Evolutionary conservation across 306 rosid genomes (phyloP), one percentile per base, ranked within the genome.

Genomic region (Sicyos edulis): DNA sequence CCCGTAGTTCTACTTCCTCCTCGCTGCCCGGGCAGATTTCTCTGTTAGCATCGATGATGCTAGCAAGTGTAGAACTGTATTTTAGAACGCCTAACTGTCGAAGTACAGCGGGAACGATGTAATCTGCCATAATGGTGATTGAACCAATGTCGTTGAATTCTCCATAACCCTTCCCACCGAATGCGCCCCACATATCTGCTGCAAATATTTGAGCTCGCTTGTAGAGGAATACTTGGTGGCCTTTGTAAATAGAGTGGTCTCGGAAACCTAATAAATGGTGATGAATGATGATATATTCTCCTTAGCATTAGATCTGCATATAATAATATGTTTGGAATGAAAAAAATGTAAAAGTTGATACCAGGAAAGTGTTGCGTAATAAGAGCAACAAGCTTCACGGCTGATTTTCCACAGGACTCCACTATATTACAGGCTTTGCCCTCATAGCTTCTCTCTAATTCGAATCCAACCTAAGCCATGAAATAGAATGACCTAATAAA

Each of bases 201-300:
- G 82, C 96, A 86, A 93, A 86, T 78, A 93, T 93, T 86, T 93
- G 98, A 51, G 98, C 98, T 84, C 98, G 88, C 85, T 93, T 93
- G 34, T 93, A 93, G 73, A 93, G 77, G 82, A 93, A 93, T 70
- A 93, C 83, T 71, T 90, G 98, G 72, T 78, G 98, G 8, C 98
- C 98, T 76, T 90, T 93, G 88, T 93, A 93, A 21, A 93, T 73
- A 1, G 96, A 87, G 82, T 93, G 98, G 72, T 93, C 98, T 73
- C 92, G 83, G 78, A 93, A 93, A 76, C 98, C 98, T 93, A 76
- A 63, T n/a, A 24, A 16, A 34, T 8, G 50, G 22, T 3, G 14
- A 61, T 59, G 65, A 26, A 12, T 3, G 14, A 61, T 59, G 65
- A 26, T 16, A 42, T 42, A 64, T 64, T 64, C n/a, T 40, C 29